Evolutionary conservation across 352 stramenopile species (phyloP).

Genomic region (Globisporangium paddicum): DNA sequence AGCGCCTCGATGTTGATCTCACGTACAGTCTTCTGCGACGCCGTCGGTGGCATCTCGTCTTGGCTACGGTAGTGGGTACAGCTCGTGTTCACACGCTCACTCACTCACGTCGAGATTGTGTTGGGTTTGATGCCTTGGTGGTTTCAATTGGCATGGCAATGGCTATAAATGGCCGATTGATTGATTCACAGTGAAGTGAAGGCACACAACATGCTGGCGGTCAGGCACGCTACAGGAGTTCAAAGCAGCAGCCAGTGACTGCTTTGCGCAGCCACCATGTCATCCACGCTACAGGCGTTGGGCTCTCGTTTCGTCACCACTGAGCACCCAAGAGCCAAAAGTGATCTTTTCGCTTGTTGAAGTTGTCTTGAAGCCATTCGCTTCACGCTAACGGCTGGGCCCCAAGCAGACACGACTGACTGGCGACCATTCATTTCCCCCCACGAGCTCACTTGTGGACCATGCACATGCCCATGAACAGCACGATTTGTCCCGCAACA

Average conservation of each 20-base stretch:
- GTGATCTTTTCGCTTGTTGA: not conserved
- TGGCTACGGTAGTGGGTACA: not conserved
- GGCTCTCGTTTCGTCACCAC: not conserved
- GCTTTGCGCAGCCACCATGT: no score
- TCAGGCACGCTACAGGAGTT: no score
- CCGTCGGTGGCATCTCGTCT: not conserved
- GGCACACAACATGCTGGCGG: no score
- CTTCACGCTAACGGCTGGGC: not conserved
- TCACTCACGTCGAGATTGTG: not conserved
- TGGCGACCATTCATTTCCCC: not conserved
- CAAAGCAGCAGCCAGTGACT: no score
- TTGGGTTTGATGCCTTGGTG: not conserved
- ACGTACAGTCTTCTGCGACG: slow-evolving; percentile 12
- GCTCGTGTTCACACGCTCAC: not conserved
- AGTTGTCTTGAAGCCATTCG: not conserved
- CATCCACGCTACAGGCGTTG: no score
- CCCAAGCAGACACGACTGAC: not conserved
- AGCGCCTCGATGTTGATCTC: slow-evolving; percentile 62
- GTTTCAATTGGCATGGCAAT: not conserved
- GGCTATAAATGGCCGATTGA: not conserved
- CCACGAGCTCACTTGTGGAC: not conserved
- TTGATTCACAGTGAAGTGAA: not conserved
- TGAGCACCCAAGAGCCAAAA: not conserved
- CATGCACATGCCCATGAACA: not conserved
- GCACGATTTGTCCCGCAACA: not conserved